A percentile compares a stretch with the other conserved stretches of the same genome.
Evolutionary conservation across 1,284 basidiomycete species (phyloP).

Genomic region (Veloboletus limbatus): DNA sequence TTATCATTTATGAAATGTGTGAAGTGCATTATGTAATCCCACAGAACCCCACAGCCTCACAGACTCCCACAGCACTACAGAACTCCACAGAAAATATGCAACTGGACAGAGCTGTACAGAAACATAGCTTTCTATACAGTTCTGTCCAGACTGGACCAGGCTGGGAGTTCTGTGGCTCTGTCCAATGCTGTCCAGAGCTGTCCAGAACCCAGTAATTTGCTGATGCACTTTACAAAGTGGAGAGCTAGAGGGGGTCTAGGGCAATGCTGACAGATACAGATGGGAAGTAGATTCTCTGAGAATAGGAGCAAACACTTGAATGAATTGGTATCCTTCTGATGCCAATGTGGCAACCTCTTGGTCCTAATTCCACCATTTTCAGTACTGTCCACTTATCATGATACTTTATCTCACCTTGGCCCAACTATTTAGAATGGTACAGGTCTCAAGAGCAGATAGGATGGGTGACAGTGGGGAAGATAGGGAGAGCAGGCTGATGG

Average conservation of each 20-base stretch:
- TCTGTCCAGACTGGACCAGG: too few relatives aligned
- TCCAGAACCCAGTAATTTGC: too few relatives aligned
- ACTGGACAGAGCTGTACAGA: too few relatives aligned
- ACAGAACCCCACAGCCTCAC: too few relatives aligned
- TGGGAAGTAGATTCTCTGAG: slow-evolving; percentile 22
- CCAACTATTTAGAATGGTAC: slow-evolving; percentile 12
- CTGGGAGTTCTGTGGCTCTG: too few relatives aligned
- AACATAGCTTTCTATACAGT: too few relatives aligned
- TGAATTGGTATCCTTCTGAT: slow-evolving; percentile 18
- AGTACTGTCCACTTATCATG: not conserved
- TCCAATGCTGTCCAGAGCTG: too few relatives aligned
- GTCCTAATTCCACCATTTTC: slow-evolving; percentile 6
- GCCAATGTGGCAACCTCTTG: slow-evolving; percentile 20
- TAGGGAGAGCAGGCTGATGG: slow-evolving; percentile 21
- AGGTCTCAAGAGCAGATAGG: slow-evolving; percentile 12
- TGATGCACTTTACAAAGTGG: slow-evolving; percentile 10
- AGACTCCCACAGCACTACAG: too few relatives aligned
- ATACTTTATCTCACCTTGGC: slow-evolving; percentile 14
- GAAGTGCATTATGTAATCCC: too few relatives aligned
- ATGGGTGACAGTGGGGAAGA: slow-evolving; percentile 4
- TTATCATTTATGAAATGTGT: too few relatives aligned
- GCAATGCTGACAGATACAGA: slow-evolving; percentile 23
- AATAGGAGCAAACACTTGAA: slow-evolving; percentile 19
- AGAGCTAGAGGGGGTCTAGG: slow-evolving; percentile 23
- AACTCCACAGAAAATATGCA: too few relatives aligned